Evolutionary conservation across 2,329 filamentous ascomycete genomes (phyloP).

Genomic region (Ceratocystis eucalypticola): DNA sequence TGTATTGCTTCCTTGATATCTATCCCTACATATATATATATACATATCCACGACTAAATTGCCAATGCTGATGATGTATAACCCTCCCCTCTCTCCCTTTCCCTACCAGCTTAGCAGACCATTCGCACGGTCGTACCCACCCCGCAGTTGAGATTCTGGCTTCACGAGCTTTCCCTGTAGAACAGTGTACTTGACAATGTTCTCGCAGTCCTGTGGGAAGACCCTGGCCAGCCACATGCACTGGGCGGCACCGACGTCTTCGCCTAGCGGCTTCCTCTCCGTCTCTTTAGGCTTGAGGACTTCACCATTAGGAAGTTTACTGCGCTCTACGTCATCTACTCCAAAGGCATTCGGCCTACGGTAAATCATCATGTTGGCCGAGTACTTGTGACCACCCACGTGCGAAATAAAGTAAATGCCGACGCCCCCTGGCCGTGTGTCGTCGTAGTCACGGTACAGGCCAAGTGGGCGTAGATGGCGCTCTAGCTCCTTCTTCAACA

Average conservation of each 20-base stretch:
- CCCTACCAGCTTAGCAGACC: slow-evolving; percentile 74
- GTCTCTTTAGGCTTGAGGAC: slow-evolving; percentile 25
- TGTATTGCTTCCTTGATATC: background rate
- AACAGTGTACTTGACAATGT: slow-evolving; percentile 76
- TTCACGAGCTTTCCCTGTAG: slow-evolving; percentile 91
- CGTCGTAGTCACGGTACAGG: slow-evolving; percentile 73
- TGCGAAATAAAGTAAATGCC: slow-evolving; percentile 95
- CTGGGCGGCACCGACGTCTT: slow-evolving; percentile 54
- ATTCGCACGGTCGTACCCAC: slow-evolving; percentile 73
- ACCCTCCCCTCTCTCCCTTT: background rate
- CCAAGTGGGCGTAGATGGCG: slow-evolving; percentile 74
- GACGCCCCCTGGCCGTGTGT: slow-evolving; percentile 79
- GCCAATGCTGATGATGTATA: too few relatives aligned
- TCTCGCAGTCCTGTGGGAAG: slow-evolving; percentile 79
- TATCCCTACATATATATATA: background rate
- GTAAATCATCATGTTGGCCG: slow-evolving; percentile 89
- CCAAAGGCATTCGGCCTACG: slow-evolving; percentile 48
- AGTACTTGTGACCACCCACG: slow-evolving; percentile 92
- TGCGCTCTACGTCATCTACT: slow-evolving; percentile 29
- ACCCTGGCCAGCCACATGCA: slow-evolving; percentile 88
- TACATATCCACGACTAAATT: background rate
- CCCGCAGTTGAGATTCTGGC: slow-evolving; percentile 69
- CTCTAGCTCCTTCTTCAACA: slow-evolving; percentile 80
- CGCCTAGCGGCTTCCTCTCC: slow-evolving; percentile 27
- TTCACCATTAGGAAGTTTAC: slow-evolving; percentile 23